These are phyloP conservation scores for Salix arbutifolia DNA, from an alignment of 345 rosid genomes.

Conservation along the genomic window DNA sequence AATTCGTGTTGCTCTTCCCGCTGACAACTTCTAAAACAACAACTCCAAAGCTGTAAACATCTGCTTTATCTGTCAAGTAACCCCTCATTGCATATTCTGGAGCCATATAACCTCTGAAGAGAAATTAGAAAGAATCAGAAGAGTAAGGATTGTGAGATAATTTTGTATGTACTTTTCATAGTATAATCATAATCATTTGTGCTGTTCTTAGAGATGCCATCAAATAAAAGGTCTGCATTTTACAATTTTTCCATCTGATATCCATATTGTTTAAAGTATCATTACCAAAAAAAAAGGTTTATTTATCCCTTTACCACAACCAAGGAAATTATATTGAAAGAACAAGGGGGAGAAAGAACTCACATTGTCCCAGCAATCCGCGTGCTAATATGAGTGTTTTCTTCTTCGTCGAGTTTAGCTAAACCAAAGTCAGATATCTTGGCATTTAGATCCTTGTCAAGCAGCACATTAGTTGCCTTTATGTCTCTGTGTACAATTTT, in stretches of 20 bases:
- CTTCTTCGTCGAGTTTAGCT: constrained; percentile 72
- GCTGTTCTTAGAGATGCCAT: too few species aligned
- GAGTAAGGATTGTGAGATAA: neutral
- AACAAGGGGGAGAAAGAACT: constrained; percentile 10
- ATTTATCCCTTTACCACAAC: neutral
- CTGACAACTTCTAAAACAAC: constrained; percentile 79
- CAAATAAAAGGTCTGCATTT: neutral
- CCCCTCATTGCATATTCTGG: constrained; percentile 99
- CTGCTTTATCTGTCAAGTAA: constrained; percentile 90
- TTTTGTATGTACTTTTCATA: neutral
- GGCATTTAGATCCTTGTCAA: constrained; percentile 53
- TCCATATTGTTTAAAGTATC: neutral
- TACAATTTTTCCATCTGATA: neutral
- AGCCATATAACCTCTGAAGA: constrained; percentile 88
- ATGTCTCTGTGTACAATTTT: constrained; percentile 75
- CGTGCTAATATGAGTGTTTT: constrained; percentile 68
- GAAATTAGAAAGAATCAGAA: neutral
- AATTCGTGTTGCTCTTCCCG: constrained; percentile 92
- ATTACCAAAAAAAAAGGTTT: neutral
- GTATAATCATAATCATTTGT: neutral
- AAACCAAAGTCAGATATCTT: constrained; percentile 73
- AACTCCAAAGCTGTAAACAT: constrained; percentile 86
- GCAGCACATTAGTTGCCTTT: constrained; percentile 68
- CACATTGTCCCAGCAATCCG: constrained; percentile 71
- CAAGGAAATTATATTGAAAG: neutral